These are phyloP conservation scores for Lactifluus hygrophoroides DNA, from an alignment of 768 basidiomycete genomes.

Conservation along the genomic window DNA sequence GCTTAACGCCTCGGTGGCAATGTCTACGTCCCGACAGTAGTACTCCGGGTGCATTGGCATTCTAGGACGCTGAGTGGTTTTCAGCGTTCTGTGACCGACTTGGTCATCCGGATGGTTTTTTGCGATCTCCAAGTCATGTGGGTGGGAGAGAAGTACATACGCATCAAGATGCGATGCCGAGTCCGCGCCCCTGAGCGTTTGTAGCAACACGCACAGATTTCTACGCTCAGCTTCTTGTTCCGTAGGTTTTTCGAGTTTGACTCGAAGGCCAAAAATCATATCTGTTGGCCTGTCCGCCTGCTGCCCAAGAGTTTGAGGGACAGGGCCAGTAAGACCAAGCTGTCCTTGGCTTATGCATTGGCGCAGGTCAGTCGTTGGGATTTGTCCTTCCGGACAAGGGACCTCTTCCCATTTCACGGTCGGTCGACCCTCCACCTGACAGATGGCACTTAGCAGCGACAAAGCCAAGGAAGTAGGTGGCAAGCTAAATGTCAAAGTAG, in stretches of 20 bases:
- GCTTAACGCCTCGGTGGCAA: constrained; percentile 1
- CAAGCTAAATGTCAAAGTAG: constrained; percentile 50
- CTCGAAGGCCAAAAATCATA: constrained; percentile 7
- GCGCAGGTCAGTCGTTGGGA: constrained; percentile 13
- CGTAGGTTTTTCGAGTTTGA: constrained; percentile 1
- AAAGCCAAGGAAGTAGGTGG: constrained; percentile 21
- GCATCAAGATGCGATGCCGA: constrained; percentile 18
- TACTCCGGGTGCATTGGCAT: constrained; percentile 15
- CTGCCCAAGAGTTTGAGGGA: neutral
- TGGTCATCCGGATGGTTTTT: constrained; percentile 43
- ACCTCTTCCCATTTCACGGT: neutral
- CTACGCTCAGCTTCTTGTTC: constrained; percentile 1
- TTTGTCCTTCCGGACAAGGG: neutral
- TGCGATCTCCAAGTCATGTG: constrained; percentile 4
- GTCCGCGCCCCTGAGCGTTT: constrained; percentile 13
- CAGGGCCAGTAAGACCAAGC: constrained; percentile 9
- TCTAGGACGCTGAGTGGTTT: neutral
- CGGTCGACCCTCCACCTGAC: constrained; percentile 16
- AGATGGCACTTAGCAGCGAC: constrained; percentile 21
- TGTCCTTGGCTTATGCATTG: constrained; percentile 18
- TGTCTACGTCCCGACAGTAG: constrained; percentile 12
- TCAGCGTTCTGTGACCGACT: constrained; percentile 34
- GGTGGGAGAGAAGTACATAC: constrained; percentile 2
- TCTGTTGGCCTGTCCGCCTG: neutral
- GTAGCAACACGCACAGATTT: constrained; percentile 2